Conservation (phyloP, 2,329 filamentous ascomycete species). For the Monosporascus cannonballus region DNA sequence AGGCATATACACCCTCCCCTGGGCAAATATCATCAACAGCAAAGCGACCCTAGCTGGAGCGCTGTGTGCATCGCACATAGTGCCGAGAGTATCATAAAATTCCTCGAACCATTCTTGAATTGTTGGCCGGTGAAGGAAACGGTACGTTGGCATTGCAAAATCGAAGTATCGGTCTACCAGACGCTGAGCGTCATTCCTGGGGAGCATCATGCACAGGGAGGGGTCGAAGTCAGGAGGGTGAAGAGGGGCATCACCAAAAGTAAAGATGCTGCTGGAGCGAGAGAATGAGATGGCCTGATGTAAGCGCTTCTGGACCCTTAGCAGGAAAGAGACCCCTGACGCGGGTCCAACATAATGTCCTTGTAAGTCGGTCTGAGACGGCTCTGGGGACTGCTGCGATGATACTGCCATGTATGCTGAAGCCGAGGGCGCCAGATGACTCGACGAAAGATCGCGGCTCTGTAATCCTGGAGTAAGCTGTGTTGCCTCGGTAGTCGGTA, state of each 20-base stretch:
- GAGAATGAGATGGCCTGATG: slow-evolving; percentile 32
- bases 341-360: slow-evolving; percentile 41
- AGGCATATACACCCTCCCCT: slow-evolving; percentile 34
- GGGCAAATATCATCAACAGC: slow-evolving; percentile 40
- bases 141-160: slow-evolving; percentile 34
- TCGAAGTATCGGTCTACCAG: slow-evolving; percentile 35
- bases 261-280: slow-evolving; percentile 38
- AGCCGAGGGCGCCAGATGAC: too few species aligned
- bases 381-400: slow-evolving; percentile 38
- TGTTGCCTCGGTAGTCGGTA: too few species aligned
- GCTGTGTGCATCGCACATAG: slow-evolving; percentile 32
- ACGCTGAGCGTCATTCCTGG: slow-evolving; percentile 18
- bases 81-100: slow-evolving; percentile 37
- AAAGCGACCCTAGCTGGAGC: slow-evolving; percentile 31
- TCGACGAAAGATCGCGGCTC: too few species aligned
- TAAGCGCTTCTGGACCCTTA: slow-evolving; percentile 42
- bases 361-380: slow-evolving; percentile 37
- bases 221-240: slow-evolving; percentile 32
- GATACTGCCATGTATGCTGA: slow-evolving; percentile 5
- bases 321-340: slow-evolving; percentile 42
- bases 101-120: slow-evolving; percentile 37
- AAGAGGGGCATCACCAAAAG: slow-evolving; percentile 42
- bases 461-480: too few species aligned
- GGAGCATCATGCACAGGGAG: slow-evolving; percentile 35
- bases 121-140: slow-evolving; percentile 37